Base-by-base conservation (phyloP, 148 eudicot genomes). In the Drosera capensis region DNA sequence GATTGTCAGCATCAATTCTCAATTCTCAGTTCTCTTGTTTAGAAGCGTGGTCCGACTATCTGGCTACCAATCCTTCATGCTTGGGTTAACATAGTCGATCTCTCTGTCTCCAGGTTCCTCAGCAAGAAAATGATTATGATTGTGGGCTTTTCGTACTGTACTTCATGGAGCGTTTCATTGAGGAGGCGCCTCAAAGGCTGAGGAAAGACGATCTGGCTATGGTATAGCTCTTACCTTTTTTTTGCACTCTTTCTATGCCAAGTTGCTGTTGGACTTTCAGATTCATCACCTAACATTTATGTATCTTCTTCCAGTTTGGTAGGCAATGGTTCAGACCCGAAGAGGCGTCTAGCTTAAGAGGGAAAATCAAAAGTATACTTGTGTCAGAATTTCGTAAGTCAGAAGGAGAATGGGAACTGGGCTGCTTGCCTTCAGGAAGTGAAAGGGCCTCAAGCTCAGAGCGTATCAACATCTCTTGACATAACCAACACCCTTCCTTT, bases 111-210 rank as follows among this genome's bases (percentile, higher is more conserved):
- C n/a, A 85, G 99, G 99, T 82, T 20, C 95, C 99, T 3, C 77
- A 76, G 35, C 99, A 85, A 72, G 72, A 63, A 25, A 85, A 90
- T 46, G 99, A 80, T 1, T 90, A 68, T 43, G 99, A 90, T 47
- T 90, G 95, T 49, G 99, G 99, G 35, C 69, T 74, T 8, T 90
- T 90, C 71, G 99, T 90, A 26, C 79, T 90, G 16, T 81, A 47
- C 68, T 90, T 73, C 54, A 85, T 90, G 55, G 93, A 90, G 56
- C 94, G 94, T 14, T 81, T 90, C 71, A 65, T 85, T 36, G 42
- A 52, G 21, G 77, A 73, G 24, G 94, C 86, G 49, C 95, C 85
- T 29, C 60, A 62, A 48, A 69, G 94, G 70, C 63, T 85, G 49
- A 78, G 58, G 36, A 64, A 40, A 55, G 19, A 63, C 25, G 57